Base-by-base conservation (phyloP, 2,329 filamentous ascomycete genomes). In the Monosporascus ibericus region DNA sequence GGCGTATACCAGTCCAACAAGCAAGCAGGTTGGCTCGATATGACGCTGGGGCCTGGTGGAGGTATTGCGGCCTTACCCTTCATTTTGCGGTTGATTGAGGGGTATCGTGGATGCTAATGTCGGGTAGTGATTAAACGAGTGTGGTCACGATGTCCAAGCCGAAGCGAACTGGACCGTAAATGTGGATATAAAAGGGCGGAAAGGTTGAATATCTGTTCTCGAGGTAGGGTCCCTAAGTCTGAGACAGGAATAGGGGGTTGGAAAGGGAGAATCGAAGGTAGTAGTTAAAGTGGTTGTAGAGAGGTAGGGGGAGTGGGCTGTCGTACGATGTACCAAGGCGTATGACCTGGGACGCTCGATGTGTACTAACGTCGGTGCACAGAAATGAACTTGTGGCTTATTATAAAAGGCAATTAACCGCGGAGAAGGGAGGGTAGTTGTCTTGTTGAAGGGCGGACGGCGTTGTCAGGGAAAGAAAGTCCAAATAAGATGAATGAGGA, bases 41-140 rank as follows among this genome's bases (percentile, higher is more conserved):
- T 20, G 22, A 20, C 24, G 11, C 18, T 15, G 44, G 44, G 50
- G 30, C 25, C 38, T 6, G 36, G 37, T 27, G 25, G 27, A 24
- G n/a, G 47, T 25, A 25, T 38, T n/a, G 46, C 20, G n/a, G 18
- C 57, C 70, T 53, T 70, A 74, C 72, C 72, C 69, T 73, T 75
- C 72, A 74, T 75, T 24, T 37, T 59, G 54, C 36, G 34, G 37
- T 30, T 53, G 49, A 36, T 53, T 49, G 47, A 53, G 55, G 50
- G 51, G 47, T 49, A 53, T 54, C 25, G 36, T 30, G 25, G 42
- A 15, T 48, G 50, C 24, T 47, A 55, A 47, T 27, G 63, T 60
- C 55, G 60, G 60, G 57, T 48, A 59, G 56, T 57, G 63, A 44
- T 36, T 37, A 51, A 59, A 50, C 48, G 59, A 61, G 54, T 42